Percentiles rank a stretch among this genome's conserved stretches.
Conservation (phyloP, 148 eudicot species). For the Beta vulgaris region DNA sequence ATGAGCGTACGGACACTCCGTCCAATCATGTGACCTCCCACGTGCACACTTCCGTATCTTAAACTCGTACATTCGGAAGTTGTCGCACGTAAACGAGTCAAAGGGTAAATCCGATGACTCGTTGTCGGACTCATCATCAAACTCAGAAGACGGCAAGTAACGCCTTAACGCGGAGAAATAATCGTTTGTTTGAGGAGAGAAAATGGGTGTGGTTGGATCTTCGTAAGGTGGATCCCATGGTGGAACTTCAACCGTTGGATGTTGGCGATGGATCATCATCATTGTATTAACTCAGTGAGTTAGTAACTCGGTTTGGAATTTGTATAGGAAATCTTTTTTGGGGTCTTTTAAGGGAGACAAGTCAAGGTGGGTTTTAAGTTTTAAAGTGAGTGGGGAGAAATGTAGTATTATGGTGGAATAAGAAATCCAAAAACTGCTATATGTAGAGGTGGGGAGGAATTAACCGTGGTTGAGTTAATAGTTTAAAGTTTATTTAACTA, state of each 20-base stretch:
- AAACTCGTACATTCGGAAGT: conserved; percentile 81
- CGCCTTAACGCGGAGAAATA: conserved; percentile 47
- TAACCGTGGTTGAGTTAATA: conserved; percentile 23
- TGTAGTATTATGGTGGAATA: conserved; percentile 3
- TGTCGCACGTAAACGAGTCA: conserved; percentile 62
- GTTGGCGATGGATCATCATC: conserved; percentile 33
- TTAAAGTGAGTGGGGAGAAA: conserved; percentile 11
- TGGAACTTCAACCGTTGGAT: conserved; percentile 67
- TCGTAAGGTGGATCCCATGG: conserved; percentile 48
- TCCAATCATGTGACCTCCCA: conserved; percentile 74
- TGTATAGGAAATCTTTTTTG: background rate
- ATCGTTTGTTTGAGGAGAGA: conserved; percentile 31
- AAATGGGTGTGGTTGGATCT: conserved; percentile 36
- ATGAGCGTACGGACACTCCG: conserved; percentile 70
- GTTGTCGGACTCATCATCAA: conserved; percentile 19
- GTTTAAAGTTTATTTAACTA: conserved; percentile 2
- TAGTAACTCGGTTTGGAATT: background rate
- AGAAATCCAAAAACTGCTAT: conserved; percentile 2
- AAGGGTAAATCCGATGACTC: conserved; percentile 33
- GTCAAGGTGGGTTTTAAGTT: background rate
- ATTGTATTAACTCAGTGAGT: conserved; percentile 6
- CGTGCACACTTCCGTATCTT: conserved; percentile 66
- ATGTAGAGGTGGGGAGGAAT: conserved; percentile 14
- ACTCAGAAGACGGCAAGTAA: conserved; percentile 53
- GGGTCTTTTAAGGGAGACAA: background rate